Base-by-base conservation (phyloP, 805 yeast species). In the Pichia sporocuriosa region DNA sequence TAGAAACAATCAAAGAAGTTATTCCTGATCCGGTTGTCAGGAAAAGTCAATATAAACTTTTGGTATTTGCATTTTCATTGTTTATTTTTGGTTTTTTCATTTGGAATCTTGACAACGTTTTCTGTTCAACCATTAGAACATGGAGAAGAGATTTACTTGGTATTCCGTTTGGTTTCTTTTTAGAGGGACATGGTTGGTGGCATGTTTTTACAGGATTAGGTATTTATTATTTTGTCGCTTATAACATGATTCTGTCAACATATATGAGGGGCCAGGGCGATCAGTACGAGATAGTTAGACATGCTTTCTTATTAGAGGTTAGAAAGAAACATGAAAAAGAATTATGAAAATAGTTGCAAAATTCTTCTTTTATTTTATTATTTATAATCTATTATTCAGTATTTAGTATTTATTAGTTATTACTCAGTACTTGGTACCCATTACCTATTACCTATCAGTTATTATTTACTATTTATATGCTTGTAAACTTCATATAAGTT, bases 171-270 rank as follows among this genome's bases (percentile, higher is more conserved):
- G 97, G 97, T 2, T 73, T 87, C 46, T 50, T 90, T 4, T 67
- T 90, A 27, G 97, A 90, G 61, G 83, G 95, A 23, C 97, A 90
- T 56, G 96, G 95, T 20, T 90, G 97, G 97, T 90, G 97, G 97
- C 97, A 90, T 58, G 65, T 84, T 10, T 70, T 84, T 49, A 84
- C 93, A 0, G 95, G 95, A 0, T 66, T 79, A 17, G 96, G 97
- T 2, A 93, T 90, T 10, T 90, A 90, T 61, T 82, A 72, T 58
- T 89, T 86, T 63, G 72, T 89, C 49, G 78, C 84, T 4, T 87
- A 83, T 57, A 72, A 84, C 55, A 89, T 87, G 65, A 76, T 83
- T 48, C 65, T 89, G 47, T 72, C 90, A 50, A 66, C 82, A 25
- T 78, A 81, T 62, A 72, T 86, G 57, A 67, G 68, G 13, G 80